Evolutionary conservation across 805 yeast species (phyloP), one percentile per base, ranked within the genome.

Genomic region (Yarrowia divulgata): DNA sequence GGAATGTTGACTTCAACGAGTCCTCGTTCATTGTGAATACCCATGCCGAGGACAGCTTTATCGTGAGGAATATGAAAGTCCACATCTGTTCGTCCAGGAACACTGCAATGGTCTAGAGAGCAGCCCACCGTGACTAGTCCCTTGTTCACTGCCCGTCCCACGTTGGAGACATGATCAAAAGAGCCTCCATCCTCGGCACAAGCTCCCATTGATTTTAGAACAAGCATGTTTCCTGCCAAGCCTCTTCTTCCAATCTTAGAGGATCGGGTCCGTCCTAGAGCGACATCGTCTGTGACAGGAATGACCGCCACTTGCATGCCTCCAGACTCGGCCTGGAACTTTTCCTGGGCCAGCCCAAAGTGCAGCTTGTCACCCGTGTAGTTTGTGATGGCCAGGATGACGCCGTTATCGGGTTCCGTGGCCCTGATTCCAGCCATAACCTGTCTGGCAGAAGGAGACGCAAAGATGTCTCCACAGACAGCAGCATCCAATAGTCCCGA

Each of bases 21-120:
- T 71, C 98, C 98, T 0, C 97, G 94, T 77, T 93, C 98, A 75
- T 93, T 93, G 79, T 93, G 98, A 71, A 93, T 93, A 55, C 98
- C 98, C 87, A 93, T 89, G 37, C 98, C 98, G 3, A 60, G 42
- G 1, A 60, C 66, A 34, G 66, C 66, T 34, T 45, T 43, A 34
- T 60, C 66, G 8, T 7, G 5, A 1, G 66, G 66, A 70, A 93
- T 83, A 77, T 93, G 98, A 76, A 90, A 89, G 78, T 90, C 91
- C 70, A 87, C 81, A 5, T 78, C 83, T 32, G 80, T 84, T 74
- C 90, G 85, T 7, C 97, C 97, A 6, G 98, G 98, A 29, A 93
- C 96, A 52, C 90, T 86, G 68, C 95, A 91, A 74, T 95, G 93
- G 74, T 91, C 97, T 72, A 93, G 82, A 1, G 97, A 90, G 1